Conservation (phyloP, 1,284 basidiomycete genomes). For the Polyporus tsugae region DNA sequence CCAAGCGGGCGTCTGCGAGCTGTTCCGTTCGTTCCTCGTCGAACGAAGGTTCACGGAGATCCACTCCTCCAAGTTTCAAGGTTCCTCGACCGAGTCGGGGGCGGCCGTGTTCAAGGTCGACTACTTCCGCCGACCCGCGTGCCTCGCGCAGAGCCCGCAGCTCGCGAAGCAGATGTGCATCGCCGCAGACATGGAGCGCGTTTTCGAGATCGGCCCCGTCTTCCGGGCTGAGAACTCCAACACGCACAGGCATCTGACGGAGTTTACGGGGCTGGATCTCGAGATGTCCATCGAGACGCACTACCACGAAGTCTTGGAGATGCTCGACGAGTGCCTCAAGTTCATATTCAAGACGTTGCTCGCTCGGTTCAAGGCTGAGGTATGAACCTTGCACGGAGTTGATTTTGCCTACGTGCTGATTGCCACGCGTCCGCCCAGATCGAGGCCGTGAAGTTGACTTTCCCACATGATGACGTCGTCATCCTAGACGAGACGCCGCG, state of each 20-base stretch:
- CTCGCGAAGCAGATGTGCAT: constrained; percentile 83
- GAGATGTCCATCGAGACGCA: constrained; percentile 78
- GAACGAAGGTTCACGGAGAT: constrained; percentile 68
- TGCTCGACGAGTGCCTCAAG: constrained; percentile 50
- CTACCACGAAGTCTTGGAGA: constrained; percentile 63
- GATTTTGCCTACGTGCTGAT: background rate
- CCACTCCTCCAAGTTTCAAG: constrained; percentile 76
- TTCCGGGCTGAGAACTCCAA: constrained; percentile 81
- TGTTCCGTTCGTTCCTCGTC: constrained; percentile 72
- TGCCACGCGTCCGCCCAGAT: constrained; percentile 44
- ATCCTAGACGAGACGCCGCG: constrained; percentile 58
- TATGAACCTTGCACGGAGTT: constrained; percentile 19
- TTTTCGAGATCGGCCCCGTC: constrained; percentile 78
- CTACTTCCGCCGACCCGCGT: constrained; percentile 73
- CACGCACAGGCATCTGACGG: constrained; percentile 78
- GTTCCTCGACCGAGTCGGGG: constrained; percentile 75
- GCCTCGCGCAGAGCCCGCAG: constrained; percentile 77
- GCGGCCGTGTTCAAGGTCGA: constrained; percentile 77
- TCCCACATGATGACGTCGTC: constrained; percentile 61
- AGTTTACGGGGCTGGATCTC: constrained; percentile 78
- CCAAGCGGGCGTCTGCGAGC: constrained; percentile 66
- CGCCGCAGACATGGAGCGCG: constrained; percentile 73
- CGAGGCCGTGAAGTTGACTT: constrained; percentile 64
- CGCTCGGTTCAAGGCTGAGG: constrained; percentile 46
- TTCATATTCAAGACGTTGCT: constrained; percentile 49